phyloP scores from a whole-genome alignment of 371 early-diverging fungal genomes.

The Zopfochytrium polystomum region DNA sequence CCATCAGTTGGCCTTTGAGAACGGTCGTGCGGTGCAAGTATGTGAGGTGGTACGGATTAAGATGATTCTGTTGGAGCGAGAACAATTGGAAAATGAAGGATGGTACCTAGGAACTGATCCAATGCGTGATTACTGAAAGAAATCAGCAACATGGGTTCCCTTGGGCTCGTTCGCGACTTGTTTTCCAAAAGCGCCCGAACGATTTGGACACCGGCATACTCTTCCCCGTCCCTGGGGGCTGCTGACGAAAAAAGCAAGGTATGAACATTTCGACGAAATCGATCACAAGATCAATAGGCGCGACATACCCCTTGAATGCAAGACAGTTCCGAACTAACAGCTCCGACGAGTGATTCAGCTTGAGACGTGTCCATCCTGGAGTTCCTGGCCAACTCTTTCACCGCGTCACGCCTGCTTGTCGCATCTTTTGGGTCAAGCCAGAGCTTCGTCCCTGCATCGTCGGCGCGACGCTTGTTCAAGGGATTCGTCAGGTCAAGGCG shows the following conservation, averaged over 20 bases:
- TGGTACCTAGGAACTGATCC: conserved; percentile 58
- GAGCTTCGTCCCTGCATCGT: not conserved
- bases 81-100: not conserved
- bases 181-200: conserved; percentile 56
- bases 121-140: conserved; percentile 74
- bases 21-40: conserved; percentile 49
- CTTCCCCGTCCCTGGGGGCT: conserved; percentile 75
- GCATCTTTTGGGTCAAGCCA: conserved; percentile 1
- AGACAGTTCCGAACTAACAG: conserved; percentile 18
- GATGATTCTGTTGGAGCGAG: too few relatives aligned
- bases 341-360: conserved; percentile 16
- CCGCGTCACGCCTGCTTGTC: not conserved
- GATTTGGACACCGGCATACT: conserved; percentile 63
- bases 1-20: conserved; percentile 39
- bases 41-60: too few relatives aligned
- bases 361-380: conserved; percentile 27
- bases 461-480: not conserved
- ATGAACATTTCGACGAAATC: conserved; percentile 38
- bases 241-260: conserved; percentile 23
- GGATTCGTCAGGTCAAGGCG: conserved; percentile 13
- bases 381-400: not conserved
- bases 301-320: conserved; percentile 27
- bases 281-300: conserved; percentile 28
- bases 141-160: conserved; percentile 60
- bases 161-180: conserved; percentile 23